Evolutionary conservation across 1,284 basidiomycete genomes (phyloP).

Genomic region (Apiotrichum gracile): DNA sequence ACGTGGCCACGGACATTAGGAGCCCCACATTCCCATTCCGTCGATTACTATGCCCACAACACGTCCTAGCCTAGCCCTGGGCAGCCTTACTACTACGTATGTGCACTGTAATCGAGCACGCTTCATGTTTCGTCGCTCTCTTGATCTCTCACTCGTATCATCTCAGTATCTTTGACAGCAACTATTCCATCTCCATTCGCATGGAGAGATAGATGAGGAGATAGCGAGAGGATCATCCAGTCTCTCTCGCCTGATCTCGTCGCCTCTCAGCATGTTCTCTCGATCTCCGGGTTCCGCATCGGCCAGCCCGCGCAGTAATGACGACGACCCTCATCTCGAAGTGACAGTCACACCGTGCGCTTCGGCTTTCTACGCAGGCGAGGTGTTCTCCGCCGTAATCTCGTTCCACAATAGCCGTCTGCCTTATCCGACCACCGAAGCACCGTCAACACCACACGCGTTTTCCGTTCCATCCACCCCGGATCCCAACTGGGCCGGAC

Average conservation of each 20-base stretch:
- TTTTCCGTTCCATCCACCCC: not conserved
- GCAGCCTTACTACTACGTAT: no score
- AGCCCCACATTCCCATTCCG: not conserved
- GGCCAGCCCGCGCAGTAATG: not conserved
- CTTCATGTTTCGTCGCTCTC: no score
- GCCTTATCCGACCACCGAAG: not conserved
- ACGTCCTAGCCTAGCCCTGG: no score
- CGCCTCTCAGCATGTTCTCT: conserved; percentile 4
- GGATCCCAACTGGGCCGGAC: not conserved
- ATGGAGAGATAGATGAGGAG: no score
- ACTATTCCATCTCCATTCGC: no score
- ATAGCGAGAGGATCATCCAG: no score
- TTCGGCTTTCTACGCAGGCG: conserved; percentile 88
- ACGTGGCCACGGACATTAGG: no score
- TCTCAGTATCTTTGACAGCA: no score
- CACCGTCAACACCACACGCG: not conserved
- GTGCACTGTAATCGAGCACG: no score
- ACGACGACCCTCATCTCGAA: conserved; percentile 43
- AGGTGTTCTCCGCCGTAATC: conserved; percentile 74
- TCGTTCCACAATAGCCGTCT: conserved; percentile 74
- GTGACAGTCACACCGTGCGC: conserved; percentile 62
- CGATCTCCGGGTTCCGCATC: conserved; percentile 6
- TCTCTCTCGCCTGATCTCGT: not conserved
- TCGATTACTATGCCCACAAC: no score
- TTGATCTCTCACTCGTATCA: no score